Evolutionary conservation across 2,329 filamentous ascomycete species (phyloP).

Genomic region (Coniochaeta sp.): DNA sequence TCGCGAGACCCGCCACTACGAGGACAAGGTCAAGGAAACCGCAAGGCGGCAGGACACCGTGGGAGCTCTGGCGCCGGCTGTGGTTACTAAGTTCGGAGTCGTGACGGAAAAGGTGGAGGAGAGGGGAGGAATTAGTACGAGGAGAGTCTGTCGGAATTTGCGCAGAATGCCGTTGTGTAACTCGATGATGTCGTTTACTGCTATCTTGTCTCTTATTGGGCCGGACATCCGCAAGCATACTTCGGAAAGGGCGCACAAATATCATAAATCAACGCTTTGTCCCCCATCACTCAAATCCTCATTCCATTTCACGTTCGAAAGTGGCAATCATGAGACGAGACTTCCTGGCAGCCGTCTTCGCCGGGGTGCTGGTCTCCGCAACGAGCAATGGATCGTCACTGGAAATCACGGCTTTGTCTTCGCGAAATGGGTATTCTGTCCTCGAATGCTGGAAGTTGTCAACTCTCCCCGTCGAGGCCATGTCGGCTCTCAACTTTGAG

Average conservation of each 20-base stretch:
- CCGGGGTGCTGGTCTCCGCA: neutral
- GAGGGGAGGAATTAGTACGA: too few relatives aligned
- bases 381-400: neutral
- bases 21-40: too few relatives aligned
- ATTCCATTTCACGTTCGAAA: neutral
- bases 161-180: too few relatives aligned
- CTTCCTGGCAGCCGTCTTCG: neutral
- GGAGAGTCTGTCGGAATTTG: too few relatives aligned
- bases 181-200: too few relatives aligned
- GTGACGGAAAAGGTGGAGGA: too few relatives aligned
- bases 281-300: neutral
- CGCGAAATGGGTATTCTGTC: slow-evolving; percentile 18
- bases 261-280: neutral
- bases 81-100: too few relatives aligned
- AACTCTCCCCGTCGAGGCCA: slow-evolving; percentile 15
- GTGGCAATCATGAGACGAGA: neutral
- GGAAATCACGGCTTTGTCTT: slow-evolving; percentile 16
- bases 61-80: too few relatives aligned
- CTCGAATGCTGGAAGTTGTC: slow-evolving; percentile 22
- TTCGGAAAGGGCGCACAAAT: neutral
- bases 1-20: too few relatives aligned
- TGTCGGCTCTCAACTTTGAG: slow-evolving; percentile 21
- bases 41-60: too few relatives aligned
- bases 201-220: neutral
- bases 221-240: neutral